These are phyloP conservation scores for Pezicula neosporulosa DNA, from an alignment of 2,329 filamentous ascomycete genomes.

Conservation along the genomic window DNA sequence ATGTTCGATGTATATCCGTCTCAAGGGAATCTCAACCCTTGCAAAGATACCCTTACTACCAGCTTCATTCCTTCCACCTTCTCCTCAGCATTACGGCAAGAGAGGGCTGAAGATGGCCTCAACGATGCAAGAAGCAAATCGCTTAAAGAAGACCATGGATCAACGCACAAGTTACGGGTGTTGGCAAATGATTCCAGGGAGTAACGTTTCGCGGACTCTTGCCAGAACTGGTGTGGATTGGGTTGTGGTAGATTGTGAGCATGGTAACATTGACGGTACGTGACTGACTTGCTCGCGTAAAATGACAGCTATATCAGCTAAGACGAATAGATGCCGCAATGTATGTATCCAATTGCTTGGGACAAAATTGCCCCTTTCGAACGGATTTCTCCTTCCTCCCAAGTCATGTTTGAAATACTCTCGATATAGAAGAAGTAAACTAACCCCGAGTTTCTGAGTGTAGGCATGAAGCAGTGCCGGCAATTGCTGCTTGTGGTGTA, in stretches of 20 bases:
- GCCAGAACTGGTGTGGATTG: slow-evolving; percentile 63
- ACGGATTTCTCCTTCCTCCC: too few species aligned
- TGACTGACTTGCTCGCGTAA: not conserved
- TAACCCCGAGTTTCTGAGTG: too few species aligned
- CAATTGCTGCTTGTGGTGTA: slow-evolving; percentile 50
- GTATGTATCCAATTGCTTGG: not conserved
- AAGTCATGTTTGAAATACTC: too few species aligned
- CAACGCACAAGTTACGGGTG: slow-evolving; percentile 48
- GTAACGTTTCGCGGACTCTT: slow-evolving; percentile 55
- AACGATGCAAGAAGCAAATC: slow-evolving; percentile 36
- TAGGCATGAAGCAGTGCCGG: slow-evolving; percentile 49
- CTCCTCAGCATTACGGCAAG: not conserved
- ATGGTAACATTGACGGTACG: slow-evolving; percentile 52
- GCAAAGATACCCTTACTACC: not conserved
- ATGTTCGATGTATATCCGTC: too few species aligned
- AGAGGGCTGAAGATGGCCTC: slow-evolving; percentile 15
- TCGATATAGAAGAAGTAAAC: too few species aligned
- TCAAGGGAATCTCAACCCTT: too few species aligned
- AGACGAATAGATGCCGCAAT: slow-evolving; percentile 37
- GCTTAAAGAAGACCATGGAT: slow-evolving; percentile 45
- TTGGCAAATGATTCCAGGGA: slow-evolving; percentile 60
- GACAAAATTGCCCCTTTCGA: not conserved
- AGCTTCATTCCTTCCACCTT: not conserved
- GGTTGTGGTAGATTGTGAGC: slow-evolving; percentile 59
- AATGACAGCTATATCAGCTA: not conserved